These are phyloP conservation scores for Phytophthora sp. DNA, from an alignment of 352 stramenopile genomes.

Conservation along the genomic window DNA sequence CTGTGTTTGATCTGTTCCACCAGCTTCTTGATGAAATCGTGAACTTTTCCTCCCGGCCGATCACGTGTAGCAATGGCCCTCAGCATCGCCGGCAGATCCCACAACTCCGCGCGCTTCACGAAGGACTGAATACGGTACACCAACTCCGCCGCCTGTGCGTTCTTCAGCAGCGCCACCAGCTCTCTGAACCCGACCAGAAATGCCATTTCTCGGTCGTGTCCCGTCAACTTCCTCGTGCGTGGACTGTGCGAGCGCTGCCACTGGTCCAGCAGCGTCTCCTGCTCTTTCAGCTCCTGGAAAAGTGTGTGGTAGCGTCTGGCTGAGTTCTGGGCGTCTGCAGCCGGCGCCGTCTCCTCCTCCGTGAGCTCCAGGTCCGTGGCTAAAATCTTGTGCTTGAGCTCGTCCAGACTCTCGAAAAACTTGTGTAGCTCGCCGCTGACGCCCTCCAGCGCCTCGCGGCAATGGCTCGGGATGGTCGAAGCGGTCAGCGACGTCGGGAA, in stretches of 20 bases:
- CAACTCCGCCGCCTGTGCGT: slow-evolving; percentile 61
- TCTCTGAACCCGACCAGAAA: slow-evolving; percentile 71
- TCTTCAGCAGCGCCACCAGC: slow-evolving; percentile 64
- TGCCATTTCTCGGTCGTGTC: slow-evolving; percentile 56
- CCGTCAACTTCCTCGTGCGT: slow-evolving; percentile 32
- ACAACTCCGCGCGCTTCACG: slow-evolving; percentile 64
- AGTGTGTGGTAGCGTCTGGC: slow-evolving; percentile 38
- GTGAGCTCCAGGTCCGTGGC: slow-evolving; percentile 34
- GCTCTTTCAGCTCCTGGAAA: slow-evolving; percentile 51
- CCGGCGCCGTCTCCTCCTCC: slow-evolving; percentile 10
- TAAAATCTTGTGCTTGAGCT: slow-evolving; percentile 52
- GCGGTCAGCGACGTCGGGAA: slow-evolving; percentile 1
- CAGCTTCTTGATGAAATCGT: slow-evolving; percentile 70
- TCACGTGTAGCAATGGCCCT: slow-evolving; percentile 40
- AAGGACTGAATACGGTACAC: slow-evolving; percentile 87
- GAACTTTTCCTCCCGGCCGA: slow-evolving; percentile 57
- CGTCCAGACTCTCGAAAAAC: slow-evolving; percentile 43
- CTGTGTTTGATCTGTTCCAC: slow-evolving; percentile 63
- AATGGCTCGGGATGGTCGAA: slow-evolving; percentile 29
- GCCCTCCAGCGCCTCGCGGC: slow-evolving; percentile 49
- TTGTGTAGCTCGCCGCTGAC: slow-evolving; percentile 44
- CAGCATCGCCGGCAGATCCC: slow-evolving; percentile 61
- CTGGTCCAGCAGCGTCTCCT: slow-evolving; percentile 43
- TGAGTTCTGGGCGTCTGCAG: background rate
- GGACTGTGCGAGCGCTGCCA: slow-evolving; percentile 51